phyloP scores from a whole-genome alignment of 1,139 yeast species.

The Pichiaceae sp. region DNA sequence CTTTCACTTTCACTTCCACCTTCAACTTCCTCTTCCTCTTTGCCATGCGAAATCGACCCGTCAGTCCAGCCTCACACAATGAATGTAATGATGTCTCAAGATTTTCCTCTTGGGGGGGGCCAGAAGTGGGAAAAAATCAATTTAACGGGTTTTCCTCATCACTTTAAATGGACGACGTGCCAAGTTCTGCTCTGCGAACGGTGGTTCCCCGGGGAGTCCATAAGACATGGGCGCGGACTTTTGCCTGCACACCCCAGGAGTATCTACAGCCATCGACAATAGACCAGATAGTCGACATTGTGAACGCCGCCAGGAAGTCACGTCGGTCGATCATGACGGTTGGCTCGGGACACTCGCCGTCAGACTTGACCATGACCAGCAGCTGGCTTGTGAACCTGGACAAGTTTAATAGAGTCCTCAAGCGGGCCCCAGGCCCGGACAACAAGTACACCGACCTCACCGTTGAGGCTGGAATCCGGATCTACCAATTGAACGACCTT shows the following conservation, averaged over 20 bases:
- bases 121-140: too few species aligned
- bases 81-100: too few species aligned
- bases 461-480: constrained; percentile 85
- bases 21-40: neutral
- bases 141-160: too few species aligned
- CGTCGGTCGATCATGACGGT: constrained; percentile 72
- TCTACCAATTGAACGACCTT: constrained; percentile 67
- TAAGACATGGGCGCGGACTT: constrained; percentile 90
- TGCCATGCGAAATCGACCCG: neutral
- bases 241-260: constrained; percentile 64
- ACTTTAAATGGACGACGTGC: too few species aligned
- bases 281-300: constrained; percentile 57
- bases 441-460: constrained; percentile 80
- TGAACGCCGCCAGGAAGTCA: constrained; percentile 51
- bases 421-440: constrained; percentile 29
- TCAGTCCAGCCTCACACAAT: neutral
- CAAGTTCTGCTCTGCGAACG: neutral
- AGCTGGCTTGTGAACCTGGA: constrained; percentile 91
- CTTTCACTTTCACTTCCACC: neutral
- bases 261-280: constrained; percentile 67
- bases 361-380: constrained; percentile 78
- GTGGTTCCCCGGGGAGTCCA: constrained; percentile 30
- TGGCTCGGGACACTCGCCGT: constrained; percentile 95
- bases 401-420: constrained; percentile 49
- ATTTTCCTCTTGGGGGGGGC: too few species aligned